Evolutionary conservation across 768 basidiomycete genomes (phyloP), one percentile per base, ranked within the genome.

Genomic region (Collybia mongolica): DNA sequence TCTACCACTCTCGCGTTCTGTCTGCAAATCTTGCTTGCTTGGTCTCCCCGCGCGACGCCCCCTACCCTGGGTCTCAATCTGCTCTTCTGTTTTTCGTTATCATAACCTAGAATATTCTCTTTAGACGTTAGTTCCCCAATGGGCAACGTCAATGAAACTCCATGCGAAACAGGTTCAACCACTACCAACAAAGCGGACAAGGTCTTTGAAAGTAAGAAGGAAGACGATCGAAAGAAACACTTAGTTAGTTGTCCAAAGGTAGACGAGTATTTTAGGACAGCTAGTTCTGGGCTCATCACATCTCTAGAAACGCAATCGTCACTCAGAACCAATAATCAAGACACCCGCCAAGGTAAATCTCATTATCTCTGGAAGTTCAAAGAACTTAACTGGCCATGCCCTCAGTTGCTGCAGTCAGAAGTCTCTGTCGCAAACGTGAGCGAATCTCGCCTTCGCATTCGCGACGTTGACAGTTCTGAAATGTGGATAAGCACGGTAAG

Each of bases 71-170:
- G 15, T 39, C 37, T 37, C 35, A 36, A 19, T 19, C 22, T 43
- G 23, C 17, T 29, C 7, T 37, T 39, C 40, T 37, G 35, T 47
- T 41, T n/a, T 35, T 17, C 24, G 26, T 44, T 46, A 29, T 26
- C 37, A 22, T 45, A 22, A 20, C 18, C 32, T 32, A 32, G 32
- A 32, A 32, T 9, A 32, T 12, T 3, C 32, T 12, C 2, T 32
- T 32, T 9, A 32, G 32, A 14, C 32, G 5, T 32, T 9, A 11
- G 32, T 12, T 32, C 11, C n/a, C 7, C 18, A 15, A 56, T 54
- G 55, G 55, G 46, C 11, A 54, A 56, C 32, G 46, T 44, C 44
- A 44, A 45, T 17, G 55, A 54, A 37, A 37, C 52, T 8, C 44
- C 46, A 23, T 28, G 11, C 15, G 45, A 53, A 17, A 18, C 41